Conservation (phyloP, 1,139 yeast genomes). For the Geotrichum fermentans region DNA sequence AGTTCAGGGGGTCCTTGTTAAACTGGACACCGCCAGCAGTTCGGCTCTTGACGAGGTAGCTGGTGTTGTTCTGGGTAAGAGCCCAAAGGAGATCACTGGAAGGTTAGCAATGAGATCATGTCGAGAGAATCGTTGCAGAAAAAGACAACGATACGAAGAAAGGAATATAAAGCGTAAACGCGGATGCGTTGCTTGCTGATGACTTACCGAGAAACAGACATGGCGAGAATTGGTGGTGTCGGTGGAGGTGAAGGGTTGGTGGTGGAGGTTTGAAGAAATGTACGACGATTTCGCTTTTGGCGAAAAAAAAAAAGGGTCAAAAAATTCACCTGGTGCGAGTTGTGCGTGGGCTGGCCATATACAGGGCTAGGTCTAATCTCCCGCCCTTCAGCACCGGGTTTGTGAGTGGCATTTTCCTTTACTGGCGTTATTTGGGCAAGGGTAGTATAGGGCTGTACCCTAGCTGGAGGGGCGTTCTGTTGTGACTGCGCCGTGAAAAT, state of each 20-base stretch:
- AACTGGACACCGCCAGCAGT: constrained; percentile 40
- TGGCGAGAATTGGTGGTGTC: constrained; percentile 12
- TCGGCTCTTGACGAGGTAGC: constrained; percentile 46
- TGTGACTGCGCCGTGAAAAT: background rate
- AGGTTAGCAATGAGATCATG: too few relatives aligned
- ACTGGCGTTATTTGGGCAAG: background rate
- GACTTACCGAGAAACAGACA: constrained; percentile 18
- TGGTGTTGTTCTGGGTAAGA: constrained; percentile 44
- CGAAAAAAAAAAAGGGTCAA: background rate
- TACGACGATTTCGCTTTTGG: too few relatives aligned
- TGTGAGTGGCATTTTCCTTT: background rate
- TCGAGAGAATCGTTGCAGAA: too few relatives aligned
- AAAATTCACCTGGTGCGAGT: background rate
- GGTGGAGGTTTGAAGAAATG: background rate
- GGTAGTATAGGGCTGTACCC: background rate
- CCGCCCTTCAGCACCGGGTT: too few relatives aligned
- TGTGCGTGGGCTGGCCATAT: background rate
- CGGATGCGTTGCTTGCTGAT: background rate
- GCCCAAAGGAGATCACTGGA: constrained; percentile 48
- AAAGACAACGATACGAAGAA: too few relatives aligned
- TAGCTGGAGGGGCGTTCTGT: too few relatives aligned
- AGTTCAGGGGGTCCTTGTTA: constrained; percentile 49
- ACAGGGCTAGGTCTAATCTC: background rate
- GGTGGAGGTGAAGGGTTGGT: constrained; percentile 4
- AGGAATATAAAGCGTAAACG: background rate